These are phyloP conservation scores for Perkinsus olseni DNA, from an alignment of 169 alveolate species.

Conservation along the genomic window DNA sequence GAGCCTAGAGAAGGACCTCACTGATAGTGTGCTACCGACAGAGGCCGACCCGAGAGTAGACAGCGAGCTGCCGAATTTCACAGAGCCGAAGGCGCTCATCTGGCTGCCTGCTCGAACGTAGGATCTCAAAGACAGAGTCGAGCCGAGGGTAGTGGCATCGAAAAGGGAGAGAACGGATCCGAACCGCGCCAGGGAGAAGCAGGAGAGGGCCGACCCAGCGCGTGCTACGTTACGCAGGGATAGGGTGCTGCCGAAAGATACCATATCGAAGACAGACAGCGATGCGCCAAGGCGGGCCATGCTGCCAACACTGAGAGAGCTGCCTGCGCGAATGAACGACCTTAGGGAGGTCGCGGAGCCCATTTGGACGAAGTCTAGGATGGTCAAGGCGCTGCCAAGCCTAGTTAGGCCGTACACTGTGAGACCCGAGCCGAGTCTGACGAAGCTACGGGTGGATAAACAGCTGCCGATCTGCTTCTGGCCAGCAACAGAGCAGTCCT, in stretches of 20 bases:
- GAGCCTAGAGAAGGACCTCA: background rate
- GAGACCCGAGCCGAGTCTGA: background rate
- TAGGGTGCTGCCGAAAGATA: background rate
- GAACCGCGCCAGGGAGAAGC: background rate
- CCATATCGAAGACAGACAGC: background rate
- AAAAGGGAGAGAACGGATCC: background rate
- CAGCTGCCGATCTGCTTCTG: background rate
- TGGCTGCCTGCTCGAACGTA: background rate
- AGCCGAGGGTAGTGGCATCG: background rate
- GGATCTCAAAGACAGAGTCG: background rate
- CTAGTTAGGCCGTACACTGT: background rate
- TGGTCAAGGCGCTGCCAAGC: background rate
- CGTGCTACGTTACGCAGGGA: background rate
- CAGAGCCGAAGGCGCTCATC: background rate
- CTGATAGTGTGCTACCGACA: constrained; percentile 9
- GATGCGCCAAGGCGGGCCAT: background rate
- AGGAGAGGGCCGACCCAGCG: background rate
- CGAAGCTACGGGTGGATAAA: background rate
- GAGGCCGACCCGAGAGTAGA: background rate
- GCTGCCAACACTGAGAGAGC: background rate
- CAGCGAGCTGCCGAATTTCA: background rate
- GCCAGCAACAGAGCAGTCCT: background rate
- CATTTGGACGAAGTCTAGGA: background rate
- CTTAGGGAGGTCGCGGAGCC: background rate
- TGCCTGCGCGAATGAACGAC: background rate